Percentiles rank a stretch among this genome's conserved stretches.
phyloP scores from a whole-genome alignment of 192 early-diverging fungal species.

The Borealophlyctis nickersoniae region DNA sequence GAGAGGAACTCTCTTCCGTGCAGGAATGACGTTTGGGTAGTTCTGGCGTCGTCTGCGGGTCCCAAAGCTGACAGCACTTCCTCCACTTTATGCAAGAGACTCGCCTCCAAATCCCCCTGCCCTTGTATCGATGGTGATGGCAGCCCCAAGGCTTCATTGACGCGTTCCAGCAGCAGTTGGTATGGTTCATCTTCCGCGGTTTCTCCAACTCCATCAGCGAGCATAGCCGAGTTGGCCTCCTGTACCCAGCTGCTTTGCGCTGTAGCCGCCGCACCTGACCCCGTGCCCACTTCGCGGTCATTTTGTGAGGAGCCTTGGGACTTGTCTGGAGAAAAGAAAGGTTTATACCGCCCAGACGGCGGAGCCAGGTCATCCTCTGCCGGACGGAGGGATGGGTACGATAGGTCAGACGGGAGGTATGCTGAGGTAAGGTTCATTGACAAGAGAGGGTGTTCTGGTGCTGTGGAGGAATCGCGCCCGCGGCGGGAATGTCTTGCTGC shows the following conservation, averaged over 20 bases:
- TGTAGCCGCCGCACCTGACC: not conserved
- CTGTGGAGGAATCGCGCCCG: too few species aligned
- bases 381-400: not conserved
- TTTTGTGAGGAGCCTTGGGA: not conserved
- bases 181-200: not conserved
- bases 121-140: not conserved
- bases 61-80: conserved; percentile 7
- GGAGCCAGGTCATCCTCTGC: not conserved
- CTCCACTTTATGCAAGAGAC: conserved; percentile 21
- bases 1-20: not conserved
- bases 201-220: not conserved
- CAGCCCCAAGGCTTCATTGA: conserved; percentile 16
- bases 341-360: not conserved
- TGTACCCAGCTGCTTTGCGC: not conserved
- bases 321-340: not conserved
- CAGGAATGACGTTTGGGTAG: not conserved
- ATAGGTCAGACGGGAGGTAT: too few species aligned
- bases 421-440: too few species aligned
- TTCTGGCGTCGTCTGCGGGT: not conserved
- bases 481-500: too few species aligned
- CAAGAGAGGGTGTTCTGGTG: too few species aligned
- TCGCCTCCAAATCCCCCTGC: conserved; percentile 15
- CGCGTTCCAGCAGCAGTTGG: conserved; percentile 10
- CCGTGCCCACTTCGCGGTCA: not conserved
- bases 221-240: not conserved